These are phyloP conservation scores for Amanita muscaria DNA, from an alignment of 768 basidiomycete genomes.

Conservation along the genomic window DNA sequence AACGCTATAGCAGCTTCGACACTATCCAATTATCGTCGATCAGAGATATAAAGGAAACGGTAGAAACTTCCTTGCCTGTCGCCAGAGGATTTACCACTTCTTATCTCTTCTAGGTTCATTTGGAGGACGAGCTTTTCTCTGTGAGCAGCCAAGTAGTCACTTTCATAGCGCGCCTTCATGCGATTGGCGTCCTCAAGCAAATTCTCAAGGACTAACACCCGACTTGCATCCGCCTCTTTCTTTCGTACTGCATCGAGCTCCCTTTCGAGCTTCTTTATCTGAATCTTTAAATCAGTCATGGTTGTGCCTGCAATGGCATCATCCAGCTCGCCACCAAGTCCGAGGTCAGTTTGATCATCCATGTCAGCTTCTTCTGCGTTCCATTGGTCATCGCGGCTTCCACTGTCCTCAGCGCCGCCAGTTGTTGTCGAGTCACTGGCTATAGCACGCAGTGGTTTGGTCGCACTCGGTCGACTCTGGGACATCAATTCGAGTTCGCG, in stretches of 20 bases:
- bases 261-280: conserved; percentile 71
- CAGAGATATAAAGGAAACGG: conserved; percentile 1
- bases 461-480: conserved; percentile 30
- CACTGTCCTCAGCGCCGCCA: conserved; percentile 4
- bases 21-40: conserved; percentile 31
- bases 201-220: conserved; percentile 81
- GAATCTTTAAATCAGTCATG: conserved; percentile 88
- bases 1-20: conserved; percentile 84
- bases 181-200: conserved; percentile 85
- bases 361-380: conserved; percentile 21
- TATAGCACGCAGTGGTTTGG: conserved; percentile 16
- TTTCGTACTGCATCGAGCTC: conserved; percentile 70
- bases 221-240: conserved; percentile 69
- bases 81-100: conserved; percentile 74
- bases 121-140: conserved; percentile 75
- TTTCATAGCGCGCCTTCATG: conserved; percentile 84
- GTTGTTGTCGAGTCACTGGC: background rate
- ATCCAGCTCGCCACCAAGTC: conserved; percentile 80
- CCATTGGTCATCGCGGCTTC: conserved; percentile 9
- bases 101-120: conserved; percentile 79
- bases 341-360: conserved; percentile 43
- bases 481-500: conserved; percentile 76
- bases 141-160: conserved; percentile 79
- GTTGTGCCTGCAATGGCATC: conserved; percentile 77
- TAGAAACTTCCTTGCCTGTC: conserved; percentile 51